These are phyloP conservation scores for Onygenales sp. DNA, from an alignment of 2,329 filamentous ascomycete species.

Conservation along the genomic window DNA sequence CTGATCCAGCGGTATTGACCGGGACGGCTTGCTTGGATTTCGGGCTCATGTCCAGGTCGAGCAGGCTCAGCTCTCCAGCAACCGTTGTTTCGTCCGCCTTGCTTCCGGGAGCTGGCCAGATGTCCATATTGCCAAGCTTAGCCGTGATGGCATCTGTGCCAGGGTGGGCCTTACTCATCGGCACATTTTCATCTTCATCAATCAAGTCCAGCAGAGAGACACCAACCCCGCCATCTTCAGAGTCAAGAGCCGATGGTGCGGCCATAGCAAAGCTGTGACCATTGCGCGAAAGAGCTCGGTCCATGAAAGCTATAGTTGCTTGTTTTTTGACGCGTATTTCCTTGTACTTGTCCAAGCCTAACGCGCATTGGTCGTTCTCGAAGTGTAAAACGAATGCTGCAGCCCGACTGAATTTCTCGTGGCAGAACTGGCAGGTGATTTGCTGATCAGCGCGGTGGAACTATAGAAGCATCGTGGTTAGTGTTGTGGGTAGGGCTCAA, in stretches of 20 bases:
- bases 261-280: neutral
- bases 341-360: slow-evolving; percentile 35
- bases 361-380: slow-evolving; percentile 42
- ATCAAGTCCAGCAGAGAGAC: slow-evolving; percentile 6
- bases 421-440: slow-evolving; percentile 42
- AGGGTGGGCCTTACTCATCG: neutral
- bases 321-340: slow-evolving; percentile 43
- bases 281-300: slow-evolving; percentile 2
- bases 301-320: slow-evolving; percentile 30
- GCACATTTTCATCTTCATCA: slow-evolving; percentile 10
- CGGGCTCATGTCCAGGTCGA: slow-evolving; percentile 1
- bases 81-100: neutral
- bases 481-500: neutral
- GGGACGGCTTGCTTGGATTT: neutral
- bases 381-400: slow-evolving; percentile 44
- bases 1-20: neutral
- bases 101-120: slow-evolving; percentile 16
- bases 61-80: slow-evolving; percentile 11
- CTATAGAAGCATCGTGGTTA: slow-evolving; percentile 19
- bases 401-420: slow-evolving; percentile 38
- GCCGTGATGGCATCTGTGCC: neutral
- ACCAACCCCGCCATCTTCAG: slow-evolving; percentile 18
- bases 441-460: slow-evolving; percentile 41
- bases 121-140: slow-evolving; percentile 8
- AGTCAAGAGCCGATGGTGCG: slow-evolving; percentile 8